Evolutionary conservation across 768 basidiomycete species (phyloP).

Genomic region (Podaxis sp.): DNA sequence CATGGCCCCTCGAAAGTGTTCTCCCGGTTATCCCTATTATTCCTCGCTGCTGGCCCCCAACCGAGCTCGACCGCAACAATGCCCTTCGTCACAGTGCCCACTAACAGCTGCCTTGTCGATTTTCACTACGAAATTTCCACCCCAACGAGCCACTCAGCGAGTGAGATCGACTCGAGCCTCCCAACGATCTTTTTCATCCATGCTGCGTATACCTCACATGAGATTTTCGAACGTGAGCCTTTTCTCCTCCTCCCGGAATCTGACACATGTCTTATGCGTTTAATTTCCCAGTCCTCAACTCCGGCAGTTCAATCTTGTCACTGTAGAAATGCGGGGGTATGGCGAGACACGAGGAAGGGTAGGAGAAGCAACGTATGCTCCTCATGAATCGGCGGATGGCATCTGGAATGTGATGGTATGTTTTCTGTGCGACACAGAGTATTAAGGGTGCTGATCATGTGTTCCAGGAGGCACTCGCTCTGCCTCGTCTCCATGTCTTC

Average conservation of each 20-base stretch:
- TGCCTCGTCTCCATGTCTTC: constrained; percentile 35
- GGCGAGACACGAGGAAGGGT: constrained; percentile 30
- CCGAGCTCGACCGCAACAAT: constrained; percentile 18
- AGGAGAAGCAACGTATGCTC: constrained; percentile 24
- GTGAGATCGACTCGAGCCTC: constrained; percentile 29
- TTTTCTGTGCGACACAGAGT: not conserved
- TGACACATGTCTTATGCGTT: not conserved
- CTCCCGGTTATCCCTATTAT: not conserved
- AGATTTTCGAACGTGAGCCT: constrained; percentile 34
- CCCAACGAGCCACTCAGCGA: constrained; percentile 27
- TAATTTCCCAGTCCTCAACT: constrained; percentile 31
- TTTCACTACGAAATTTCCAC: constrained; percentile 37
- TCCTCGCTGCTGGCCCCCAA: not conserved
- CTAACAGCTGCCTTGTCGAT: constrained; percentile 27
- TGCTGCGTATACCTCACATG: constrained; percentile 29
- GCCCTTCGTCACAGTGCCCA: constrained; percentile 29
- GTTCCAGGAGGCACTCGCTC: constrained; percentile 27
- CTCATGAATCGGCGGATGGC: constrained; percentile 30
- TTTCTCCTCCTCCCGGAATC: not conserved
- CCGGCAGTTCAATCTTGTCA: constrained; percentile 37
- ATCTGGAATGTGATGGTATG: constrained; percentile 31
- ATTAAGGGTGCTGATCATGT: not conserved
- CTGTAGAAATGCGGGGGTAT: constrained; percentile 31
- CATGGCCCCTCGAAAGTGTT: not conserved
- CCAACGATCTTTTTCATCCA: constrained; percentile 39